A percentile compares a stretch with the other conserved stretches of the same genome.
Conservation (phyloP, 2,329 filamentous ascomycete species). For the Ceratocystis diversiconidia region DNA sequence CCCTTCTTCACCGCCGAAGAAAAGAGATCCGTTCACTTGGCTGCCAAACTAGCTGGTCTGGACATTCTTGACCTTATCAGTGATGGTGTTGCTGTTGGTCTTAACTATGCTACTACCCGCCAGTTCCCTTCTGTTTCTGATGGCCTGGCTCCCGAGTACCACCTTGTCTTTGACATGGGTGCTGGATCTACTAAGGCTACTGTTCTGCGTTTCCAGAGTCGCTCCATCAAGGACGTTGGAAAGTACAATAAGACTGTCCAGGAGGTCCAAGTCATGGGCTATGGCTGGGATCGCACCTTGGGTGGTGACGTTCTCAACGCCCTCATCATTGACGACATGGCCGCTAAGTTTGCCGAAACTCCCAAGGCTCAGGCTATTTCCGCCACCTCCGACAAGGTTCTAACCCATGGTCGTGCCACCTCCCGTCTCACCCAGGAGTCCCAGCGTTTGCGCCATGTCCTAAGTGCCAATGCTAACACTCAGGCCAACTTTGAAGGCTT, state of each 20-base stretch:
- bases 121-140: conserved; percentile 76
- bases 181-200: conserved; percentile 88
- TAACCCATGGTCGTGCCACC: conserved; percentile 65
- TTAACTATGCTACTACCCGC: conserved; percentile 88
- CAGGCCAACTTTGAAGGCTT: conserved; percentile 72
- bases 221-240: conserved; percentile 77
- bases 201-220: conserved; percentile 76
- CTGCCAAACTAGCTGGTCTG: conserved; percentile 75
- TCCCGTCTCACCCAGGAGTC: conserved; percentile 90
- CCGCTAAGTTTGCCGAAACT: conserved; percentile 61
- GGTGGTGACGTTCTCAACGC: conserved; percentile 83
- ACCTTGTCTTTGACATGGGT: conserved; percentile 95
- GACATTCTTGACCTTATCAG: conserved; percentile 74
- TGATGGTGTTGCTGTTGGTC: conserved; percentile 79
- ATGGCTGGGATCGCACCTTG: conserved; percentile 77
- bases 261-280: conserved; percentile 78
- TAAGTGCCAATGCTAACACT: conserved; percentile 85
- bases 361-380: conserved; percentile 51
- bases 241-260: conserved; percentile 94
- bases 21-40: conserved; percentile 69
- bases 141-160: conserved; percentile 74
- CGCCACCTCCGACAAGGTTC: conserved; percentile 49
- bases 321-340: conserved; percentile 78
- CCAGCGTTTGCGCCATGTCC: conserved; percentile 69
- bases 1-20: conserved; percentile 84